Base-by-base conservation (phyloP, 768 basidiomycete genomes). In the Leucocoprinus sp. region DNA sequence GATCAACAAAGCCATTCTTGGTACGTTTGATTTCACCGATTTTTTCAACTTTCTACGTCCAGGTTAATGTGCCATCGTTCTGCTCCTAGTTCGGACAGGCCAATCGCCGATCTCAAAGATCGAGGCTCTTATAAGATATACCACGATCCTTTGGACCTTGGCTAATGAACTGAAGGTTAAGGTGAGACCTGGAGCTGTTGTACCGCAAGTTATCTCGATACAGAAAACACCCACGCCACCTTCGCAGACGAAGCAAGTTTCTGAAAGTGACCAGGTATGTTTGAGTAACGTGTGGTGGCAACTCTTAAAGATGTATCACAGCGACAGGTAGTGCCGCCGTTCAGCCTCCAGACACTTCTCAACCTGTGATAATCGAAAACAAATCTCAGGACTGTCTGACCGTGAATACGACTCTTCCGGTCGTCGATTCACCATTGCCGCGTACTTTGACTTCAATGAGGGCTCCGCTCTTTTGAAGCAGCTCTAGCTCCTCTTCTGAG, bases 1-100 rank as follows among this genome's bases (percentile, higher is more conserved):
- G 64, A 81, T 98, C 33, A 86, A 93, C 52, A 72, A 77, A 35
- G 93, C 92, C 12, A 85, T 96, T 37, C 63, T 96, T 9, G 68
- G 93, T 93, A 54, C 59, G 88, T 71, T 18, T 31, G 9, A 4
- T 31, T 31, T 14, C 9, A 14, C 31, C 31, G 4, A 15, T 26
- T 40, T 26, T 17, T 27, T 27, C 26, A 26, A 7, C 22, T 39
- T 22, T 18, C 31, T 3, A 11, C 31, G n/a, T 8, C 31, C 29
- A 8, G 40, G 27, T 23, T 26, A 22, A 34, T 17, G 44, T 37
- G 6, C 28, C 5, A 23, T 27, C 15, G 37, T 29, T 33, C 12
- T 9, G 24, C n/a, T 38, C 45, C 19, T 38, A 87, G 84, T 76
- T 55, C 66, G 73, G 37, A 68, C 64, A 2, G 70, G 70, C 2